Percentiles rank a stretch among this genome's conserved stretches.
Evolutionary conservation across 768 basidiomycete species (phyloP).

Genomic region (Auricularia cornea): DNA sequence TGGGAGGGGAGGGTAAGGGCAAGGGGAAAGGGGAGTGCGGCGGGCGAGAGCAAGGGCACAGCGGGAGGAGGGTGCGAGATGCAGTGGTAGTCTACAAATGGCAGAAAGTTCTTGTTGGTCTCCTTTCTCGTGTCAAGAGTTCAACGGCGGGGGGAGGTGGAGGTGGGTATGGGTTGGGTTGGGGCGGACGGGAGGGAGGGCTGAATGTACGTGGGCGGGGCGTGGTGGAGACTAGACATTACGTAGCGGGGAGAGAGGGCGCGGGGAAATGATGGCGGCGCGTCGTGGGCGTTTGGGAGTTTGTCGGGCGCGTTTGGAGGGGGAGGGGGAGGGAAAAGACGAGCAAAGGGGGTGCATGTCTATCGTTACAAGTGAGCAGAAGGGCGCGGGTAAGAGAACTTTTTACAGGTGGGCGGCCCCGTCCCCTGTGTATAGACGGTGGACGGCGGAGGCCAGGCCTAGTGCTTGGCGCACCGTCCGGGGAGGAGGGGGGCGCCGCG

Average conservation of each 20-base stretch:
- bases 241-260: background rate
- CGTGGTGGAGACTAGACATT: background rate
- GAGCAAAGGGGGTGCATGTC: background rate
- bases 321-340: background rate
- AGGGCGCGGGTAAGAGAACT: background rate
- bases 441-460: background rate
- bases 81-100: background rate
- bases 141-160: background rate
- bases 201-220: background rate
- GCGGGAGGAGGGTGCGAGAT: background rate
- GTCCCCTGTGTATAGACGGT: background rate
- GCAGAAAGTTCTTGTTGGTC: background rate
- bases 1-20: slow-evolving; percentile 64
- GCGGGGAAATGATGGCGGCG: background rate
- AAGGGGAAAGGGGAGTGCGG: too few relatives aligned
- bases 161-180: background rate
- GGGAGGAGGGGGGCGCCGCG: background rate
- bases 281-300: too few relatives aligned
- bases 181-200: background rate
- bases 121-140: background rate
- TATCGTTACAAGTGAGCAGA: background rate
- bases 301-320: too few relatives aligned
- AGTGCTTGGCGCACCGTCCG: background rate
- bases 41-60: slow-evolving; percentile 60
- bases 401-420: background rate